These are phyloP conservation scores for Crithidia fasciculata DNA, from an alignment of 208 protist species.

Conservation along the genomic window DNA sequence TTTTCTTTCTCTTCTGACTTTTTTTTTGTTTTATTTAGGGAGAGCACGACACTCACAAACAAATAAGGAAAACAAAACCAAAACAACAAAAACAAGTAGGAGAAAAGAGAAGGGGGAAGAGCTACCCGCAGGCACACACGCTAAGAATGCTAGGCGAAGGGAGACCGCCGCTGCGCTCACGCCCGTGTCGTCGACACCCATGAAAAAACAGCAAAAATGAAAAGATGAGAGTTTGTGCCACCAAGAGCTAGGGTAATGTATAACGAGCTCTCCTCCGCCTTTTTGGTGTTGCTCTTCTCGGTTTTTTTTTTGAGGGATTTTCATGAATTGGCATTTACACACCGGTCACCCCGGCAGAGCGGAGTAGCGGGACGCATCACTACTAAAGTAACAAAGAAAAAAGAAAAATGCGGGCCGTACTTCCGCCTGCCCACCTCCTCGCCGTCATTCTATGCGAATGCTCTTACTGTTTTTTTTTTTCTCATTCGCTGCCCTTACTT, in stretches of 20 bases:
- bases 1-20: too few relatives aligned
- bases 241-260: too few relatives aligned
- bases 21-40: not conserved
- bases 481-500: not conserved
- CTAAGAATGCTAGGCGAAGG: too few relatives aligned
- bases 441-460: too few relatives aligned
- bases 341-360: not conserved
- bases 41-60: conserved; percentile 15
- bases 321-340: conserved; percentile 13
- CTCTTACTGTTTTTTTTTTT: not conserved
- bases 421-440: not conserved
- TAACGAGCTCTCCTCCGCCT: not conserved
- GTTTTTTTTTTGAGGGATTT: conserved; percentile 3
- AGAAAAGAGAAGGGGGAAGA: conserved; percentile 2
- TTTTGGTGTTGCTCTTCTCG: conserved; percentile 13
- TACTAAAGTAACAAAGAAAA: not conserved
- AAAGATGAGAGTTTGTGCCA: not conserved
- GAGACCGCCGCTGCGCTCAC: too few relatives aligned
- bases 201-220: not conserved
- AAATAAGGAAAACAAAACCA: not conserved
- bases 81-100: conserved; percentile 12
- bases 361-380: too few relatives aligned
- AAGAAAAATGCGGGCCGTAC: not conserved
- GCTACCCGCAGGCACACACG: too few relatives aligned
- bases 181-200: too few relatives aligned